These are phyloP conservation scores for Ziziphus jujuba DNA, from an alignment of 306 rosid genomes.

Conservation along the genomic window DNA sequence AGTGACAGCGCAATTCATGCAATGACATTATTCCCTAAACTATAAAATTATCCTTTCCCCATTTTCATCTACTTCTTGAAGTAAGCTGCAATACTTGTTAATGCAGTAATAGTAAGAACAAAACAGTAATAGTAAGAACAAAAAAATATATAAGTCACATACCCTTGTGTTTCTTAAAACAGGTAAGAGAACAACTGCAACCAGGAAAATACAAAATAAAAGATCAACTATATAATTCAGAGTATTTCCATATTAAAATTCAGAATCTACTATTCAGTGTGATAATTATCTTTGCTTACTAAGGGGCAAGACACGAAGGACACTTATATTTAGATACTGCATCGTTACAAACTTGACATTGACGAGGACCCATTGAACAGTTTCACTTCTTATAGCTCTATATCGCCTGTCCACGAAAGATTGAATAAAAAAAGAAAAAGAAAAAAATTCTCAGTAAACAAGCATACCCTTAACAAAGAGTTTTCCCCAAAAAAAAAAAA, in stretches of 20 bases:
- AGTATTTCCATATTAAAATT: background rate
- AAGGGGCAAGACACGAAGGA: constrained; percentile 68
- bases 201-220: background rate
- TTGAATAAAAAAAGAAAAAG: too few species aligned
- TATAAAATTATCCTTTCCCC: too few species aligned
- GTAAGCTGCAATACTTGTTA: too few species aligned
- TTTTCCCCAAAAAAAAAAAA: too few species aligned
- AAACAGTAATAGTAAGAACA: background rate
- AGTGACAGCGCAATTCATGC: too few species aligned
- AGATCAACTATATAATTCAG: too few species aligned
- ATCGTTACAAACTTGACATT: constrained; percentile 68
- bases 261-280: background rate
- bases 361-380: constrained; percentile 56
- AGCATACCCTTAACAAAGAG: too few species aligned
- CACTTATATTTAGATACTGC: constrained; percentile 80
- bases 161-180: constrained; percentile 94
- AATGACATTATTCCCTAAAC: too few species aligned
- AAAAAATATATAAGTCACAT: background rate
- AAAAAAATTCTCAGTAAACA: too few species aligned
- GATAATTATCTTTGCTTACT: constrained; percentile 39
- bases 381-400: background rate
- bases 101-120: too few species aligned
- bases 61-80: too few species aligned
- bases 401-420: background rate
- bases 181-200: constrained; percentile 69